These are phyloP conservation scores for Pseudocercospora musae DNA, from an alignment of 2,329 filamentous ascomycete species.

Conservation along the genomic window DNA sequence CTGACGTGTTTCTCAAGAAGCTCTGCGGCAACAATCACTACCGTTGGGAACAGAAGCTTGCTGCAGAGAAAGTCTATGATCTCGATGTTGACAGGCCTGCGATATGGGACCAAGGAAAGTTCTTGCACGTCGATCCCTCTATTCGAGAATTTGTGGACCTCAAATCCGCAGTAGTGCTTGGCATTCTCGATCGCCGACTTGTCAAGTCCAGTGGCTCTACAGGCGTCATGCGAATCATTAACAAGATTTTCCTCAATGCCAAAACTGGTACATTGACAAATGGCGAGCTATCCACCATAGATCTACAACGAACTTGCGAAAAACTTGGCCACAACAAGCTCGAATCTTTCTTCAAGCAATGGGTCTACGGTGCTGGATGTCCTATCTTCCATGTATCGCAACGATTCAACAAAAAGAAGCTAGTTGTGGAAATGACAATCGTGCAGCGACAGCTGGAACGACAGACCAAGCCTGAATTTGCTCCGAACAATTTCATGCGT, in stretches of 20 bases:
- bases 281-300: conserved; percentile 66
- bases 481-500: conserved; percentile 74
- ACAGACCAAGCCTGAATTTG: conserved; percentile 56
- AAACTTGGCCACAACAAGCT: conserved; percentile 83
- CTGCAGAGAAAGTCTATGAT: conserved; percentile 77
- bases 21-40: conserved; percentile 95
- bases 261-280: conserved; percentile 75
- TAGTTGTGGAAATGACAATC: conserved; percentile 89
- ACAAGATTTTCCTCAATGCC: conserved; percentile 78
- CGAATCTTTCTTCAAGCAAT: conserved; percentile 90
- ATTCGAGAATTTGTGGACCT: conserved; percentile 86
- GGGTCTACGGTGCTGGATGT: conserved; percentile 84
- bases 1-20: conserved; percentile 84
- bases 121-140: conserved; percentile 76
- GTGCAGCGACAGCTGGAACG: conserved; percentile 67
- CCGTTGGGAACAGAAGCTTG: conserved; percentile 79
- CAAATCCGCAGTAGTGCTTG: conserved; percentile 87
- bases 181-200: conserved; percentile 87
- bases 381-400: conserved; percentile 83
- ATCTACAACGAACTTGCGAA: conserved; percentile 81
- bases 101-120: conserved; percentile 72
- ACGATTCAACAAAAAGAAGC: conserved; percentile 94
- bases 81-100: conserved; percentile 79
- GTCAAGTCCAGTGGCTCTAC: conserved; percentile 82
- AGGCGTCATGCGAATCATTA: conserved; percentile 80